Evolutionary conservation across 2,329 filamentous ascomycete genomes (phyloP).

Genomic region (Trichophyton verrucosum): DNA sequence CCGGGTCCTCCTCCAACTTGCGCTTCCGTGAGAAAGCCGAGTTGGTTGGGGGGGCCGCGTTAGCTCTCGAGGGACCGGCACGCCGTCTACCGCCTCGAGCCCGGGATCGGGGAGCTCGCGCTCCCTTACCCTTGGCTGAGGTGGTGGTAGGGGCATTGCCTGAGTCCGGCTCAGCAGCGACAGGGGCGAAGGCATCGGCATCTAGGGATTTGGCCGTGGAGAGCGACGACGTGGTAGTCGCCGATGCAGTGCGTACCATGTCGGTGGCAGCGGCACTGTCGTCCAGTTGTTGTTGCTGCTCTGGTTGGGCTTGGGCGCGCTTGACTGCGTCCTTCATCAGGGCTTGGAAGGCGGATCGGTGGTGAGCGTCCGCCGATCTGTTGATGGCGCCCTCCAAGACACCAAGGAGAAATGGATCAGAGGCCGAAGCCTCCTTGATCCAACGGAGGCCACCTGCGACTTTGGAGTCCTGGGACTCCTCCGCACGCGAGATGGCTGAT

Average conservation of each 20-base stretch:
- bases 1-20: constrained; percentile 20
- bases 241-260: constrained; percentile 16
- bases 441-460: constrained; percentile 21
- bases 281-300: not conserved
- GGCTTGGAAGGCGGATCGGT: constrained; percentile 21
- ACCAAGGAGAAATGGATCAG: constrained; percentile 23
- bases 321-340: constrained; percentile 21
- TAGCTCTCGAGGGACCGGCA: constrained; percentile 6
- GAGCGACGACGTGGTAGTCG: constrained; percentile 22
- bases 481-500: constrained; percentile 19
- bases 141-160: constrained; percentile 7
- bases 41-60: constrained; percentile 14
- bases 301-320: constrained; percentile 10
- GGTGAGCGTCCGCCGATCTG: constrained; percentile 18
- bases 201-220: constrained; percentile 31
- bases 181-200: constrained; percentile 22
- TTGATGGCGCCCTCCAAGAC: constrained; percentile 21
- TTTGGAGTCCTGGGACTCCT: constrained; percentile 20
- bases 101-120: constrained; percentile 19
- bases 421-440: constrained; percentile 19
- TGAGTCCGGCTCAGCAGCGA: constrained; percentile 13
- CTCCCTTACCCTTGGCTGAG: constrained; percentile 17
- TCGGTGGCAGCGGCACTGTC: constrained; percentile 10
- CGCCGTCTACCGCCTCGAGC: constrained; percentile 8
- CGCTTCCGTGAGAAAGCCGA: constrained; percentile 19